These are phyloP conservation scores for Ichthyophonus hoferi DNA, from an alignment of 208 protist genomes.

Conservation along the genomic window DNA sequence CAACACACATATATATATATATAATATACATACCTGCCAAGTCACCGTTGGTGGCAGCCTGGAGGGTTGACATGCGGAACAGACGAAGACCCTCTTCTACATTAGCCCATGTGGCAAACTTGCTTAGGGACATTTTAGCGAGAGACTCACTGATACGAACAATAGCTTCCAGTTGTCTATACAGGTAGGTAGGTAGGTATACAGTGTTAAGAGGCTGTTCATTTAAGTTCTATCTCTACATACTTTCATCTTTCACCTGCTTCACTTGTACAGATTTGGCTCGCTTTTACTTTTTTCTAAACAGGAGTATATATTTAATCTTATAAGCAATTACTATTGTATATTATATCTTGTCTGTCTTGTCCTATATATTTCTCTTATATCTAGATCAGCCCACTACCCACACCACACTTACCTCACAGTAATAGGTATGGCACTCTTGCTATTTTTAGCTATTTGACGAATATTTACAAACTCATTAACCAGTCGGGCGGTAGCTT, in stretches of 20 bases:
- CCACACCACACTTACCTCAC: neutral
- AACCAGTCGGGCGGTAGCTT: slow-evolving; percentile 79
- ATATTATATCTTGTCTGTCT: too few species aligned
- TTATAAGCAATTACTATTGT: too few species aligned
- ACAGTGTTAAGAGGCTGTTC: neutral
- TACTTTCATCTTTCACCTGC: too few species aligned
- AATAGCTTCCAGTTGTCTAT: slow-evolving; percentile 74
- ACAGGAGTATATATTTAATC: too few species aligned
- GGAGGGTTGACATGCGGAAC: slow-evolving; percentile 69
- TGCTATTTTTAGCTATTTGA: slow-evolving; percentile 51
- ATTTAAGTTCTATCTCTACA: too few species aligned
- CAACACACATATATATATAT: too few species aligned
- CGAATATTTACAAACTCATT: slow-evolving; percentile 92
- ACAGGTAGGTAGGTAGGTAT: neutral
- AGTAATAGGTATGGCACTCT: slow-evolving; percentile 22
- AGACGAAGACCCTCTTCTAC: slow-evolving; percentile 89
- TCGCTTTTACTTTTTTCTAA: too few species aligned
- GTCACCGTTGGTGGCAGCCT: slow-evolving; percentile 29
- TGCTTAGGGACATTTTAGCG: slow-evolving; percentile 86
- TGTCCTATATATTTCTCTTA: too few species aligned
- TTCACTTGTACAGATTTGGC: too few species aligned
- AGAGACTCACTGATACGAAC: slow-evolving; percentile 90
- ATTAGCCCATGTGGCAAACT: slow-evolving; percentile 69
- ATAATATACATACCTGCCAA: slow-evolving; percentile 9
- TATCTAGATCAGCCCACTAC: too few species aligned